Percentiles rank a stretch among this genome's conserved stretches.
Evolutionary conservation across 768 basidiomycete species (phyloP).

Genomic region (Collybiopsis luxurians): DNA sequence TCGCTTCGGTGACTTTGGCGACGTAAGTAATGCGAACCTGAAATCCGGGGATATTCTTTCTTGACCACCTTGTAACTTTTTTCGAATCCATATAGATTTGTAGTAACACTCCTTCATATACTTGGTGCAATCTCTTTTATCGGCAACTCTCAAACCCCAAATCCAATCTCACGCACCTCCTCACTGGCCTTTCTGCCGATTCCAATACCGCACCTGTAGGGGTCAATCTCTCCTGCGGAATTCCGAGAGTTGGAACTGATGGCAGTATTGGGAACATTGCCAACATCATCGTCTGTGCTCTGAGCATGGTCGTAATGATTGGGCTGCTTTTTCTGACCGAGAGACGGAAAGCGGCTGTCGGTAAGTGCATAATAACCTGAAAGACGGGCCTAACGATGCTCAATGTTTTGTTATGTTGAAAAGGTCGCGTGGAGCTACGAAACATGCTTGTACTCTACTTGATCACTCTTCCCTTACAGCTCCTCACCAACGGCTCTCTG

Average conservation of each 20-base stretch:
- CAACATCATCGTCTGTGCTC: constrained; percentile 75
- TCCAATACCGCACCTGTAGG: constrained; percentile 70
- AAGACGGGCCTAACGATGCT: too few relatives aligned
- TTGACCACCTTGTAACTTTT: too few relatives aligned
- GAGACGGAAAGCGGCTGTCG: constrained; percentile 85
- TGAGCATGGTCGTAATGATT: constrained; percentile 60
- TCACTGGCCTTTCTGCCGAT: constrained; percentile 41
- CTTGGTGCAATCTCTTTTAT: constrained; percentile 96
- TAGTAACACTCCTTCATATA: constrained; percentile 68
- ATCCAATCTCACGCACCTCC: constrained; percentile 20
- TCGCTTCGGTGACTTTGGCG: constrained; percentile 70
- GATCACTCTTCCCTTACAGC: constrained; percentile 72
- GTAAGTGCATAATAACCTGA: constrained; percentile 36
- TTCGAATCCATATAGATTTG: constrained; percentile 47
- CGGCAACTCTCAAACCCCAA: constrained; percentile 45
- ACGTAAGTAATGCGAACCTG: constrained; percentile 12
- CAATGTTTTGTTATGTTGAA: not conserved
- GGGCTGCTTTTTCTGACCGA: constrained; percentile 56
- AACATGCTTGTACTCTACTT: constrained; percentile 65
- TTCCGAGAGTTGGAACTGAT: constrained; percentile 54
- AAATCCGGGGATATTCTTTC: too few relatives aligned
- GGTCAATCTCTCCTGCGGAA: constrained; percentile 78
- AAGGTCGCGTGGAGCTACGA: constrained; percentile 74
- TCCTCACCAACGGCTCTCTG: constrained; percentile 77
- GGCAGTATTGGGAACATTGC: constrained; percentile 80